phyloP scores from a whole-genome alignment of 139 green algal species.

The Coccomyxa sp. region DNA sequence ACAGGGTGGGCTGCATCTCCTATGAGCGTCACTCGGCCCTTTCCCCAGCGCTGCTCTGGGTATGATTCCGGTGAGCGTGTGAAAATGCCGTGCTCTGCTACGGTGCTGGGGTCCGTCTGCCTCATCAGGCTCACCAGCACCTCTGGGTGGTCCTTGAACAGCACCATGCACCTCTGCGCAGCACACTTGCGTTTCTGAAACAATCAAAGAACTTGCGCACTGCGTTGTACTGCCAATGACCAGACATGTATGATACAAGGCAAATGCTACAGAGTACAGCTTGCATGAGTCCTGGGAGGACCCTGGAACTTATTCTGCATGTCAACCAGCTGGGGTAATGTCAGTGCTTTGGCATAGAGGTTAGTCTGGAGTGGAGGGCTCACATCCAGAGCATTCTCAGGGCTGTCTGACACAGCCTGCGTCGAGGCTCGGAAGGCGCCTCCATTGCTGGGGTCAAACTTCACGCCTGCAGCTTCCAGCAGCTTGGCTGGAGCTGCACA shows the following conservation, averaged over 20 bases:
- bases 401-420: neutral
- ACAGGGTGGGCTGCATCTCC: constrained; percentile 36
- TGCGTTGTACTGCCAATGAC: too few relatives aligned
- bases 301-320: too few relatives aligned
- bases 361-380: neutral
- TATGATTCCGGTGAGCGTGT: constrained; percentile 11
- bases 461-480: constrained; percentile 18
- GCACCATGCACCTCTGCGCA: constrained; percentile 12
- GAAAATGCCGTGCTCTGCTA: constrained; percentile 34
- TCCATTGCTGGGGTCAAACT: constrained; percentile 1
- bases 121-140: constrained; percentile 16
- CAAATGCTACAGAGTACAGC: too few relatives aligned
- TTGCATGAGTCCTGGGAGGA: too few relatives aligned
- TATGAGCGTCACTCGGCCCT: constrained; percentile 21
- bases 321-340: too few relatives aligned
- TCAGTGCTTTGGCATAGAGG: too few relatives aligned
- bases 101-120: neutral
- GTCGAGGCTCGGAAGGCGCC: neutral
- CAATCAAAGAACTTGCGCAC: too few relatives aligned
- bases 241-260: too few relatives aligned
- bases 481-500: neutral
- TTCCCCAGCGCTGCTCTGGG: constrained; percentile 10
- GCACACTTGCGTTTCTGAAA: too few relatives aligned
- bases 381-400: neutral
- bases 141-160: constrained; percentile 1